A percentile compares a stretch with the other conserved stretches of the same genome.
These are phyloP conservation scores for Pleomassaria siparia DNA, from an alignment of 2,329 filamentous ascomycete genomes.

Conservation along the genomic window DNA sequence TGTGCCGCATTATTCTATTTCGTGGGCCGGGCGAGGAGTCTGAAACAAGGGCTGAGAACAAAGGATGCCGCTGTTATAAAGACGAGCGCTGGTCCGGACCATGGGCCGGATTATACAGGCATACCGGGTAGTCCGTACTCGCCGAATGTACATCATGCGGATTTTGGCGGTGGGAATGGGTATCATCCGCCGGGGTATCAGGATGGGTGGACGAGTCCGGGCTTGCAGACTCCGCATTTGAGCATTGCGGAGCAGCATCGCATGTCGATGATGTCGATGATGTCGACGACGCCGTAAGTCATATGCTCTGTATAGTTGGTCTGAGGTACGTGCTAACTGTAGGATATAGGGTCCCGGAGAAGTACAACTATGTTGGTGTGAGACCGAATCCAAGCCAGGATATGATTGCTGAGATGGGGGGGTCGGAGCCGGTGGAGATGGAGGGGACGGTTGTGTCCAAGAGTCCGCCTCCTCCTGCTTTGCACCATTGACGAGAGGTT, in stretches of 20 bases:
- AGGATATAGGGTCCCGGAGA: slow-evolving; percentile 21
- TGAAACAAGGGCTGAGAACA: slow-evolving; percentile 30
- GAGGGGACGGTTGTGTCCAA: slow-evolving; percentile 16
- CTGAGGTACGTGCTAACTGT: background rate
- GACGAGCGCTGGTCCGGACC: background rate
- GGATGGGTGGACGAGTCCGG: slow-evolving; percentile 21
- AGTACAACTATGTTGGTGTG: slow-evolving; percentile 17
- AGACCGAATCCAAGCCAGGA: no score
- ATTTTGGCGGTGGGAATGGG: slow-evolving; percentile 17
- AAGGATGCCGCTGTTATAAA: slow-evolving; percentile 15
- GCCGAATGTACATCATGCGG: slow-evolving; percentile 11
- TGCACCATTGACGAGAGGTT: background rate
- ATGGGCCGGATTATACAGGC: slow-evolving; percentile 5
- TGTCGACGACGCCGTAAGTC: slow-evolving; percentile 24
- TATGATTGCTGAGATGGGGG: slow-evolving; percentile 23
- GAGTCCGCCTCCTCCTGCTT: background rate
- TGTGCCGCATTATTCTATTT: slow-evolving; percentile 65
- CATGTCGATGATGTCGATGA: slow-evolving; percentile 10
- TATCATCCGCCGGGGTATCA: slow-evolving; percentile 31
- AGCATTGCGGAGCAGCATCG: slow-evolving; percentile 3
- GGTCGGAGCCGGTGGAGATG: slow-evolving; percentile 25
- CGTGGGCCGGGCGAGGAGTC: slow-evolving; percentile 52
- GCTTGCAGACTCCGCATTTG: slow-evolving; percentile 14
- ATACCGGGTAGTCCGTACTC: slow-evolving; percentile 5
- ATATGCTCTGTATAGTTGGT: background rate